These are phyloP conservation scores for Chiua virens DNA, from an alignment of 768 basidiomycete genomes.

Conservation along the genomic window DNA sequence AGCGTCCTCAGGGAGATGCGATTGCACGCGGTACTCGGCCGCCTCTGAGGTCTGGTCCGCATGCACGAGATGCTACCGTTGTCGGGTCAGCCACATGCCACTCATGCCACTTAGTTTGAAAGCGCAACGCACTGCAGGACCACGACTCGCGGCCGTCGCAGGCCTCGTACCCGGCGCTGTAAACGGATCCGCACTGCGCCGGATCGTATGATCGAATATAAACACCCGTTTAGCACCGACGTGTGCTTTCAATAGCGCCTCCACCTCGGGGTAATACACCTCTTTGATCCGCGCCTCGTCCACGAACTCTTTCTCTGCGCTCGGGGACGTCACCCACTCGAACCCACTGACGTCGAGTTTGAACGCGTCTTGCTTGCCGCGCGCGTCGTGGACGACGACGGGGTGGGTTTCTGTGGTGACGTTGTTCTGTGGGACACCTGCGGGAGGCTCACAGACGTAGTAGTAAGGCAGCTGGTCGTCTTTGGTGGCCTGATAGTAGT, in stretches of 20 bases:
- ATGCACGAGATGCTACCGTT: constrained; percentile 39
- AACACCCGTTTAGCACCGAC: constrained; percentile 36
- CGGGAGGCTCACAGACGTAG: constrained; percentile 28
- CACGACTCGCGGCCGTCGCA: no score
- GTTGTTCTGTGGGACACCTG: constrained; percentile 27
- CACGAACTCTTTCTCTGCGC: constrained; percentile 35
- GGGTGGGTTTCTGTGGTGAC: constrained; percentile 11
- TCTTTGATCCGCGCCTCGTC: constrained; percentile 36
- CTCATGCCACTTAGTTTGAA: no score
- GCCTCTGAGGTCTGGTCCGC: constrained; percentile 42
- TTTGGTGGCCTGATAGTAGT: constrained; percentile 31
- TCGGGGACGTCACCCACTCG: constrained; percentile 33
- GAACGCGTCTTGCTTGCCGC: constrained; percentile 27
- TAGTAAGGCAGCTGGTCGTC: constrained; percentile 28
- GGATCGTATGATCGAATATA: constrained; percentile 44
- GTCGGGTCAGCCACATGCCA: no score
- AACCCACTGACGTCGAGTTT: constrained; percentile 40
- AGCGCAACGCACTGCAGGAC: no score
- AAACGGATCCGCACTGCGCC: no score
- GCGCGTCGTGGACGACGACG: constrained; percentile 26
- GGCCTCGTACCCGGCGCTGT: no score
- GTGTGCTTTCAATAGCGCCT: constrained; percentile 37
- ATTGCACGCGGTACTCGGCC: constrained; percentile 32
- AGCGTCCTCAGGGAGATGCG: constrained; percentile 39
- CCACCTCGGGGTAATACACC: constrained; percentile 38